Evolutionary conservation across 2,329 filamentous ascomycete species (phyloP), one percentile per base, ranked within the genome.

Genomic region (Macroventuria anomochaeta): DNA sequence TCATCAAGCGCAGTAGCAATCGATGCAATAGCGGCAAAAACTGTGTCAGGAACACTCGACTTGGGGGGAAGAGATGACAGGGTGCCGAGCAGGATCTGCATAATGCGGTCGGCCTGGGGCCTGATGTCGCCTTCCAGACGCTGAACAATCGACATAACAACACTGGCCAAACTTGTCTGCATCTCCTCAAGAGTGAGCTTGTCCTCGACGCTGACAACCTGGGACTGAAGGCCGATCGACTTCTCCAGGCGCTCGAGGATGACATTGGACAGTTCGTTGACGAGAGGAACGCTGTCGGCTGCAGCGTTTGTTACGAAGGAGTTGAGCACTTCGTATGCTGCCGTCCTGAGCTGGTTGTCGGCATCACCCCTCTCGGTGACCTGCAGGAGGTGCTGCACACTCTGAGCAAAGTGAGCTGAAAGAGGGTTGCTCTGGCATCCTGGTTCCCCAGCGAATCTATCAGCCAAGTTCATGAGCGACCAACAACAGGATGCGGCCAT

Each of bases 401-500:
- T 96, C 68, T 93, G 86, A 77, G 96, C 89, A 80, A 99, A 99
- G 79, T 97, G 91, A 58, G 88, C 86, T 2, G 93, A 96, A 42
- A 99, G 82, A 36, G 91, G 84, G 79, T 97, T 99, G 41, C 82
- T 82, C 67, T 88, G 81, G 56, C 88, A 88, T 42, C 90, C 91
- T 50, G 88, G 83, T 49, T 97, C 93, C 53, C 92, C 91, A 25
- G 92, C 90, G 73, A 97, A 99, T 57, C 93, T 89, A 73, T 99
- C 95, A 10, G 95, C 93, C 72, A 99, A 80, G 78, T 97, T 99
- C 91, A 99, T 97, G 63, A 99, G 80, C 26, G 95, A 93, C 95
- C 96, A 97, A 80, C 95, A 99, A 86, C 95, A 97, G 25, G 95
- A 99, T 49, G 91, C 88, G 26, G 93, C 95, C 88, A 99, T 99